These are phyloP conservation scores for Thielaviopsis euricoi DNA, from an alignment of 2,329 filamentous ascomycete genomes.

Conservation along the genomic window DNA sequence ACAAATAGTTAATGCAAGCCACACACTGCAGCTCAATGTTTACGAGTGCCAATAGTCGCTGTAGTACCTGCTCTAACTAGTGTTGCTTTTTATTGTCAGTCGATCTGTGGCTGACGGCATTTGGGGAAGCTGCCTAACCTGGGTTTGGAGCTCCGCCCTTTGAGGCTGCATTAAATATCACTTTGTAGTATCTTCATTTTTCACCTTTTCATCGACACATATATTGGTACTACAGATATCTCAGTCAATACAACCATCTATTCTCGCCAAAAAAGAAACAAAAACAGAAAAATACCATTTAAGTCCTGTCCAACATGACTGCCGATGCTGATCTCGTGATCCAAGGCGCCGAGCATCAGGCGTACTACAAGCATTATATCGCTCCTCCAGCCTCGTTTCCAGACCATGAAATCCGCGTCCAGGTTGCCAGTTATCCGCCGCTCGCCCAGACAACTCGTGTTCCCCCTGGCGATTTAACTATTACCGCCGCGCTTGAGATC, in stretches of 20 bases:
- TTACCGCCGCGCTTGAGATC: slow-evolving; percentile 57
- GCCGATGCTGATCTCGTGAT: slow-evolving; percentile 3
- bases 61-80: no score
- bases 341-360: slow-evolving; percentile 5
- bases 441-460: slow-evolving; percentile 58
- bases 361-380: slow-evolving; percentile 3
- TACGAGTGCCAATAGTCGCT: no score
- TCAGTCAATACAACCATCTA: not conserved
- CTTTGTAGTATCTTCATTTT: not conserved
- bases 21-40: no score
- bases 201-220: not conserved
- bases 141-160: not conserved
- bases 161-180: not conserved
- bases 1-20: not conserved
- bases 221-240: not conserved
- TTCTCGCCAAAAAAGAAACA: not conserved
- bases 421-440: slow-evolving; percentile 40
- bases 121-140: not conserved
- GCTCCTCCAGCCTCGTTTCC: not conserved
- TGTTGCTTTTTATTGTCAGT: no score
- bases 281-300: no score
- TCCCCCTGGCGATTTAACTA: slow-evolving; percentile 29
- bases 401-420: not conserved
- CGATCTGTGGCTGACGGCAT: not conserved
- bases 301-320: slow-evolving; percentile 1